Evolutionary conservation across 352 stramenopile species (phyloP).

Genomic region (Globisporangium polare): DNA sequence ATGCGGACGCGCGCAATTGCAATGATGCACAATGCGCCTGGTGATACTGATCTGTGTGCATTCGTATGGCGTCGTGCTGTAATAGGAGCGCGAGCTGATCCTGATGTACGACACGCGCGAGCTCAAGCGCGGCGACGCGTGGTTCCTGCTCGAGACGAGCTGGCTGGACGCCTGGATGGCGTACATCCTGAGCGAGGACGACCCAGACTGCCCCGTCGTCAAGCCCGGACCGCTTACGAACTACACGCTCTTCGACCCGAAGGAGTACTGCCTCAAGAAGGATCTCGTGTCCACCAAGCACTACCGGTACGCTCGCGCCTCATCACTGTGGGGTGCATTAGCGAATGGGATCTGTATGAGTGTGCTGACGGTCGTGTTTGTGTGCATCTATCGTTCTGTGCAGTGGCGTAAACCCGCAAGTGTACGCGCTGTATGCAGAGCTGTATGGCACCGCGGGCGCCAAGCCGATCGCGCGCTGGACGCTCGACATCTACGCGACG

Average conservation of each 20-base stretch:
- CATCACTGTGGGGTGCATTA: background rate
- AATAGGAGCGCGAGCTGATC: conserved; percentile 60
- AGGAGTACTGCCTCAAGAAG: conserved; percentile 60
- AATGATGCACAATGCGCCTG: background rate
- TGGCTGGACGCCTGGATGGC: conserved; percentile 83
- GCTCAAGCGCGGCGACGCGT: conserved; percentile 64
- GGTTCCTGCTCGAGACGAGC: conserved; percentile 71
- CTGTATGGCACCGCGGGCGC: conserved; percentile 62
- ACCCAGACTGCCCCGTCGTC: conserved; percentile 40
- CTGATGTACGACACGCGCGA: conserved; percentile 63
- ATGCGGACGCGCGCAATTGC: background rate
- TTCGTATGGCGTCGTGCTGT: background rate
- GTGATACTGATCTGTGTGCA: background rate
- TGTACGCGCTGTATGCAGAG: conserved; percentile 74
- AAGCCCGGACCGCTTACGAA: conserved; percentile 66
- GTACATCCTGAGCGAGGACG: conserved; percentile 66
- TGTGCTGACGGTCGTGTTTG: background rate
- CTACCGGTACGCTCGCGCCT: conserved; percentile 38
- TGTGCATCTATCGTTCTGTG: too few species aligned
- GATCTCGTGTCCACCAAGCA: conserved; percentile 58
- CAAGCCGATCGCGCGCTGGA: conserved; percentile 73
- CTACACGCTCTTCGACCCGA: conserved; percentile 67
- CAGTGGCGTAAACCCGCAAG: conserved; percentile 69
- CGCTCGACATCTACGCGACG: conserved; percentile 72
- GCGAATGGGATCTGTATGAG: too few species aligned